Conservation (phyloP, 352 stramenopile species). For the Phytophthora litchii region DNA sequence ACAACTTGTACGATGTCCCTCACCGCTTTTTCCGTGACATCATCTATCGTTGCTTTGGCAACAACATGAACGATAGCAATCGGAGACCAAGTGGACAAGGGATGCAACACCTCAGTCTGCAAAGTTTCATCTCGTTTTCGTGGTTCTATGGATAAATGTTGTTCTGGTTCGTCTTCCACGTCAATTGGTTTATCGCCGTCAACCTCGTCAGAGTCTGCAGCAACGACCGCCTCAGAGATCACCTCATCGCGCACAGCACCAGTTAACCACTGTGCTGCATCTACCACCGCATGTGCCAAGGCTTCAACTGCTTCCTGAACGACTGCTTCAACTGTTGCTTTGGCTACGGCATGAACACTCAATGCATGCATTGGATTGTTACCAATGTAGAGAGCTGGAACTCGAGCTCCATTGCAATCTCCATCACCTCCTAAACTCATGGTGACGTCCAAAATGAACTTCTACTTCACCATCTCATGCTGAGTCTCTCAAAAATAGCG, state of each 20-base stretch:
- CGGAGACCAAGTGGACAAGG: background rate
- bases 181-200: background rate
- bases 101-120: background rate
- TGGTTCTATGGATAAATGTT: background rate
- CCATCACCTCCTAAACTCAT: constrained; percentile 10
- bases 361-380: background rate
- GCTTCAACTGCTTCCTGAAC: constrained; percentile 20
- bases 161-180: background rate
- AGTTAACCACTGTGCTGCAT: constrained; percentile 25
- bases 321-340: constrained; percentile 8
- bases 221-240: constrained; percentile 18
- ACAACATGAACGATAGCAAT: background rate
- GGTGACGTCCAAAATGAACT: constrained; percentile 18
- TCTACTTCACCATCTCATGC: constrained; percentile 14
- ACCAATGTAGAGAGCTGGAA: constrained; percentile 17
- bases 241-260: constrained; percentile 15
- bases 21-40: background rate
- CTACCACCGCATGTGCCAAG: constrained; percentile 18
- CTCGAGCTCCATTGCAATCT: background rate
- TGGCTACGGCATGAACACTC: constrained; percentile 15
- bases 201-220: no score
- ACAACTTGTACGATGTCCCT: background rate
- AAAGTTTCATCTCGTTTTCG: background rate
- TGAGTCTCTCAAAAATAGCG: constrained; percentile 34
- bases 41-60: background rate